Conservation (phyloP, 2,329 filamentous ascomycete species). For the Zalaria sp. region DNA sequence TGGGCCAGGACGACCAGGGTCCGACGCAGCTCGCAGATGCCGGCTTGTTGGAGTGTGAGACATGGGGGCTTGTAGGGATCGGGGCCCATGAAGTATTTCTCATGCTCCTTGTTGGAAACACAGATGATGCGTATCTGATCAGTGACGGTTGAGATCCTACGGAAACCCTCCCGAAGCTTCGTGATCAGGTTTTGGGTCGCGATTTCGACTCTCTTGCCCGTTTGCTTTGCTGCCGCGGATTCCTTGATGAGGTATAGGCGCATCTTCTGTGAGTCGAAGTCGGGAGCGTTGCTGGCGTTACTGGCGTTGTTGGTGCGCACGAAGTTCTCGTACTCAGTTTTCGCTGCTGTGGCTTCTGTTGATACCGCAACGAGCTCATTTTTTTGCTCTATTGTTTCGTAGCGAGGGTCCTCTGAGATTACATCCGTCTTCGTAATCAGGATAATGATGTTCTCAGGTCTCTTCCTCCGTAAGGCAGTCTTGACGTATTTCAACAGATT, state of each 20-base stretch:
- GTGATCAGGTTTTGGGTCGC: background rate
- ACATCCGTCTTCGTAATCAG: constrained; percentile 1
- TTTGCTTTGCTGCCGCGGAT: background rate
- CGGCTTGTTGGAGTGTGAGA: background rate
- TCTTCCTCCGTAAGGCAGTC: background rate
- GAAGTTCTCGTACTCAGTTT: background rate
- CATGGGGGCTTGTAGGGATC: background rate
- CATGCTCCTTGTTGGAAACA: background rate
- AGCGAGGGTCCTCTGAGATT: background rate
- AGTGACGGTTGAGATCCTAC: background rate
- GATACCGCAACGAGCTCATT: background rate
- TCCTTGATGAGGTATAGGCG: background rate
- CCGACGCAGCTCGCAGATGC: background rate
- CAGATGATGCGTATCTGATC: background rate
- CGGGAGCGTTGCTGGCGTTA: background rate
- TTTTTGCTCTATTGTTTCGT: background rate
- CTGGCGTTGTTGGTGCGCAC: background rate
- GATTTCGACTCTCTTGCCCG: background rate
- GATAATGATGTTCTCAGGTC: background rate
- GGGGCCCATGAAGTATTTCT: background rate
- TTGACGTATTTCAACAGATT: background rate
- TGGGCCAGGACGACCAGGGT: background rate
- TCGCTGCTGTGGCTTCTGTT: background rate
- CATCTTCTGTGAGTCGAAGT: background rate
- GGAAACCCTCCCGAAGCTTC: background rate